phyloP scores from a whole-genome alignment of 2,329 filamentous ascomycete genomes.

The Ophiocordyceps camponoti-leonardi region DNA sequence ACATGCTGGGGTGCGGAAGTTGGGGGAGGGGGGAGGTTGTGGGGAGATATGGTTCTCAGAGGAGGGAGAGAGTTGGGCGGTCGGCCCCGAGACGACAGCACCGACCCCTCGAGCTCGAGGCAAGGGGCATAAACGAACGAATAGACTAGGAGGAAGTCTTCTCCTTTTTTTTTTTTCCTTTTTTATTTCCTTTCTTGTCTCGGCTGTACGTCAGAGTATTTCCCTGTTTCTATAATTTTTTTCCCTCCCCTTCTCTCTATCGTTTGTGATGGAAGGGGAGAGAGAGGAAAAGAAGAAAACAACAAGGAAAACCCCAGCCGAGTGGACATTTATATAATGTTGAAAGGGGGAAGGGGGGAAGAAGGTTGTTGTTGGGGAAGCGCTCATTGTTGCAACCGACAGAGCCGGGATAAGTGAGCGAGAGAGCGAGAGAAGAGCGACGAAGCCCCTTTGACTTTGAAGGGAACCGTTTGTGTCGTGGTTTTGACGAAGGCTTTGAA shows the following conservation, averaged over 20 bases:
- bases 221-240: slow-evolving; percentile 7
- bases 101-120: neutral
- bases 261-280: neutral
- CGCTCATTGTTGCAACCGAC: neutral
- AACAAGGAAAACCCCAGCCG: neutral
- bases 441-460: neutral
- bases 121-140: slow-evolving; percentile 5
- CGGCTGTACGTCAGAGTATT: slow-evolving; percentile 3
- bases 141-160: slow-evolving; percentile 14
- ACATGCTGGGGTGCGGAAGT: neutral
- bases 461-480: slow-evolving; percentile 1
- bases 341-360: too few species aligned
- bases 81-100: neutral
- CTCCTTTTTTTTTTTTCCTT: slow-evolving; percentile 6
- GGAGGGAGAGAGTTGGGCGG: neutral
- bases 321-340: neutral
- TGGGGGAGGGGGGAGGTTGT: neutral
- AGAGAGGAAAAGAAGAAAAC: neutral
- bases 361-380: neutral
- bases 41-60: neutral
- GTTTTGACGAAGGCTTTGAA: slow-evolving; percentile 7
- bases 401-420: too few species aligned
- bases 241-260: neutral
- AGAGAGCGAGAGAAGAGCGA: neutral
- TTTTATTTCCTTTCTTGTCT: neutral